A percentile compares a stretch with the other conserved stretches of the same genome.
phyloP scores from a whole-genome alignment of 352 stramenopile species.

The Nothophytophthora sp. region DNA sequence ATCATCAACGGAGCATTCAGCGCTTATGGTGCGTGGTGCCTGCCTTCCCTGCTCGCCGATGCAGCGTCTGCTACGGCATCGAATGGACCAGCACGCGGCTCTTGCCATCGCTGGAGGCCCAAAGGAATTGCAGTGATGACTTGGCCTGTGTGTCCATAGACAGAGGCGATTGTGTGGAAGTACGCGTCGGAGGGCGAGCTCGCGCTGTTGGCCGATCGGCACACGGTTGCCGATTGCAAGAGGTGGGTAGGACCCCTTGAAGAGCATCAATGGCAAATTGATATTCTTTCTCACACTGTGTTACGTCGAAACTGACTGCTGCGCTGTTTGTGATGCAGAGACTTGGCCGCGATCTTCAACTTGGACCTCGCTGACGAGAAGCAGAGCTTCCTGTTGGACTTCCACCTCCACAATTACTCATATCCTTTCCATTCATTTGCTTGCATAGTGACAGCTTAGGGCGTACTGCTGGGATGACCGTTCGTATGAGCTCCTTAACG shows the following conservation, averaged over 20 bases:
- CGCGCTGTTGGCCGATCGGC: constrained; percentile 29
- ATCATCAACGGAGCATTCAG: too few species aligned
- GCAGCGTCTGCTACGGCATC: too few species aligned
- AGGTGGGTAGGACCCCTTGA: constrained; percentile 26
- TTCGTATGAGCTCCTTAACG: constrained; percentile 16
- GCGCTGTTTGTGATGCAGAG: constrained; percentile 25
- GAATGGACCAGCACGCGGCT: too few species aligned
- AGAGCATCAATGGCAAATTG: not conserved
- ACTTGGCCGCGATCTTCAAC: constrained; percentile 51
- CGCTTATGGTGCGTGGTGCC: too few species aligned
- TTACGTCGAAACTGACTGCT: constrained; percentile 2
- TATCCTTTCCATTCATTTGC: constrained; percentile 36
- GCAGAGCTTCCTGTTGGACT: constrained; percentile 49
- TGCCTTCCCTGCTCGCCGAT: too few species aligned
- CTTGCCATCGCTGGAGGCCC: too few species aligned
- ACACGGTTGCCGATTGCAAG: constrained; percentile 61
- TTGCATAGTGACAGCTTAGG: not conserved
- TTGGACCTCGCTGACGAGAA: constrained; percentile 38
- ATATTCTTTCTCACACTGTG: not conserved
- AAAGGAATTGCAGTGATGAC: not conserved
- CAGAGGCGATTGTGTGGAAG: constrained; percentile 66
- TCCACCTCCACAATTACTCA: constrained; percentile 72
- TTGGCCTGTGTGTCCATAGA: constrained; percentile 22
- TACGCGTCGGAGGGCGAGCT: constrained; percentile 43
- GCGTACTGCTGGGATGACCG: not conserved